Base-by-base conservation (phyloP, 345 rosid genomes). In the Brassica cretica region DNA sequence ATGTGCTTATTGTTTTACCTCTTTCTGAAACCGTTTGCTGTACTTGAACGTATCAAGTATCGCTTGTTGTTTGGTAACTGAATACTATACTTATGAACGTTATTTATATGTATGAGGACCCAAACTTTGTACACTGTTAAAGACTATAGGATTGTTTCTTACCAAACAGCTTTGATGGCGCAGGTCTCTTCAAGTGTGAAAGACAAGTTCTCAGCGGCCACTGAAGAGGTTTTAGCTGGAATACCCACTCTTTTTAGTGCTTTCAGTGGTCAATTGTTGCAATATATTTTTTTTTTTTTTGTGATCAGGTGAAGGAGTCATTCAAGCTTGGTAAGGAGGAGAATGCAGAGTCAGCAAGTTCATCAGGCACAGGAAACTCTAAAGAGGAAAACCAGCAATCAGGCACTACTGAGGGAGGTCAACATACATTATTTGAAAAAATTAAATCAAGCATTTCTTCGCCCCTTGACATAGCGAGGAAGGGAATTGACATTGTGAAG, bases 401-500 rank as follows among this genome's bases (percentile, higher is more conserved):
- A 67, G 89, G 80, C 7, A 33, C 85, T 46, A 72, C 79, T 73
- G 87, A 82, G 79, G 68, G 49, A 41, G 49, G 84, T 27, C 77
- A 87, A 70, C 78, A 88, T 79, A 84, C 97, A 32, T 74, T 93
- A 4, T 90, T 86, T 88, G 90, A 84, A 69, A 90, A 88, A 74
- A 77, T 93, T 49, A 93, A 82, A 84, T 87, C 92, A 0, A 75
- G 84, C 70, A 79, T 88, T 70, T 88, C 92, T 79, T 86, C 98
- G 75, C 91, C 89, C 59, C 75, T 88, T 78, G 94, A 96, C 77
- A 59, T 91, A 35, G 91, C 92, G 18, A 96, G 82, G 89, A 91
- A 90, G 79, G 99, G 97, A 63, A 88, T 88, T 86, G 99, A 84
- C 75, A 87, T 88, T 79, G 87, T 96, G 55, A 91, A 88, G 87